Conservation (phyloP, 345 rosid species). For the Linum trigynum region DNA sequence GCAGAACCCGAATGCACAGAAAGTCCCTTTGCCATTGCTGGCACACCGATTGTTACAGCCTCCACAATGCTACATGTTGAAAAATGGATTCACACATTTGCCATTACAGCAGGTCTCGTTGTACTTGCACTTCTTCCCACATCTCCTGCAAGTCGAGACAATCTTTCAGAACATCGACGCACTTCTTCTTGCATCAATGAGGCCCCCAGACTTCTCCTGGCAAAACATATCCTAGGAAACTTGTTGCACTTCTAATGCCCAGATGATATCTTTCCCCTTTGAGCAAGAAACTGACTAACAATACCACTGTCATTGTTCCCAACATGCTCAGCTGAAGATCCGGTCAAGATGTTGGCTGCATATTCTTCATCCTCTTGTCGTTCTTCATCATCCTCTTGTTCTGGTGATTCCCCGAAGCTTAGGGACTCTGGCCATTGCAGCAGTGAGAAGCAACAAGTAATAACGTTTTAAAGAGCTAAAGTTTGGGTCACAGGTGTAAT, state of each 20-base stretch:
- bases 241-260: constrained; percentile 10
- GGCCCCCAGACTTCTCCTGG: constrained; percentile 31
- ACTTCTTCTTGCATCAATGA: constrained; percentile 28
- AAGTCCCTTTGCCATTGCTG: constrained; percentile 9
- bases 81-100: constrained; percentile 29
- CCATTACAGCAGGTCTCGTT: constrained; percentile 31
- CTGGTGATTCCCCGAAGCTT: too few relatives aligned
- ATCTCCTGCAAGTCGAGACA: constrained; percentile 26
- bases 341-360: too few relatives aligned
- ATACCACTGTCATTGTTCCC: too few relatives aligned
- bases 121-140: constrained; percentile 36
- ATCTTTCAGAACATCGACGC: constrained; percentile 20
- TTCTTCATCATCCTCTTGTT: too few relatives aligned
- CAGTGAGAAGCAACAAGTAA: too few relatives aligned
- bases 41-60: constrained; percentile 13
- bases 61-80: constrained; percentile 24
- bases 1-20: constrained; percentile 33
- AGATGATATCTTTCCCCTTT: too few relatives aligned
- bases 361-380: too few relatives aligned
- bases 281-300: too few relatives aligned
- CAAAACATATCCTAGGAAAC: constrained; percentile 13
- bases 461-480: too few relatives aligned
- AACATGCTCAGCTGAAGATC: too few relatives aligned
- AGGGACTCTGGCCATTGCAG: too few relatives aligned
- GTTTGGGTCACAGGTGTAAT: too few relatives aligned